Percentiles rank a stretch among this genome's conserved stretches.
phyloP scores from a whole-genome alignment of 805 yeast genomes.

The Priceomyces castillae region DNA sequence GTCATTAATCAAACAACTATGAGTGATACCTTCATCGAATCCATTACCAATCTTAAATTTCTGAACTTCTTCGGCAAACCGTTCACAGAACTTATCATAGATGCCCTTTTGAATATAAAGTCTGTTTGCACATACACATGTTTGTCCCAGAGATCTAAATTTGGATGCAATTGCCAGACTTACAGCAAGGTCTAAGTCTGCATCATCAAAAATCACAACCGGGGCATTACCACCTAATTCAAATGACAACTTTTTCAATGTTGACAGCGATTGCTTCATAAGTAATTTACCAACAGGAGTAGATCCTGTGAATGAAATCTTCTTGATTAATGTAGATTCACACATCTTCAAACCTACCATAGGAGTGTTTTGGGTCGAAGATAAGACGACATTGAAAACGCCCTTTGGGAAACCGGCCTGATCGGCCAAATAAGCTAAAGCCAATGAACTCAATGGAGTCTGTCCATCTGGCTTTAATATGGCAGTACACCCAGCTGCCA shows the following conservation, averaged over 20 bases:
- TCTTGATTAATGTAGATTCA: constrained; percentile 54
- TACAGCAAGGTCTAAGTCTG: constrained; percentile 63
- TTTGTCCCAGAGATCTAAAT: constrained; percentile 76
- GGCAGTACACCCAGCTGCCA: constrained; percentile 64
- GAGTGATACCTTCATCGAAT: constrained; percentile 48
- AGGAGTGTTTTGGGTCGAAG: constrained; percentile 49
- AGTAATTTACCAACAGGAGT: constrained; percentile 69
- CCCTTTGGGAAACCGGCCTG: constrained; percentile 64
- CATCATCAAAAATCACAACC: constrained; percentile 70
- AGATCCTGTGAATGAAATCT: constrained; percentile 77
- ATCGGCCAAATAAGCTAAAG: constrained; percentile 52
- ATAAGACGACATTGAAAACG: constrained; percentile 48
- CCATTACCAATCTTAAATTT: constrained; percentile 57
- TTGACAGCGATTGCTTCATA: constrained; percentile 57
- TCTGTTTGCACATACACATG: constrained; percentile 79
- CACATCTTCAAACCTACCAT: constrained; percentile 52
- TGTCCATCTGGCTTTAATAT: constrained; percentile 61
- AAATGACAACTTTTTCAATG: constrained; percentile 67
- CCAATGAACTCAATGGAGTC: constrained; percentile 60
- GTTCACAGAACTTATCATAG: constrained; percentile 59
- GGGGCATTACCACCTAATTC: constrained; percentile 86
- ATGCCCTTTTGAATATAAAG: constrained; percentile 60
- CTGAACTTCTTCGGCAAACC: constrained; percentile 46
- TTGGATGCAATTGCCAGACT: constrained; percentile 65
- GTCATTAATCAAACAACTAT: constrained; percentile 55